Base-by-base conservation (phyloP, 2,329 filamentous ascomycete genomes). In the Monilinia aucupariae region DNA sequence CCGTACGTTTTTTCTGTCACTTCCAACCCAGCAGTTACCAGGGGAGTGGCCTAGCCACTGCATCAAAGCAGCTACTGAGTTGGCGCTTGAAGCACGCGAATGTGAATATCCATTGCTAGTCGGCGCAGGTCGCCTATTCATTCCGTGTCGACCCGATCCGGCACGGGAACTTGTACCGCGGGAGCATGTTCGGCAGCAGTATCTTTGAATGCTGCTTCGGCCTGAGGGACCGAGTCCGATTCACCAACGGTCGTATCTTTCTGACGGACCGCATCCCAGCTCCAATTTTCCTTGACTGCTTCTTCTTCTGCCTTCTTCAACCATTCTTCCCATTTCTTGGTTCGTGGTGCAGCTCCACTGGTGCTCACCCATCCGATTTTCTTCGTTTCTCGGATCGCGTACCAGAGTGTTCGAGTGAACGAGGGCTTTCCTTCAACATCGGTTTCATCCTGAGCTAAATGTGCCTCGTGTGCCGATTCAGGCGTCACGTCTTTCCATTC, bases 371-470 rank as follows among this genome's bases (percentile, higher is more conserved):
- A 87, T 4, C 78, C 78, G 0, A 76, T 81, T 30, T 75, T 74
- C 68, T 77, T 72, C 0, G 83, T 85, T 68, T 82, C 81, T 15
- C 80, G 76, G 53, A 86, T 83, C 2, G 81, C 82, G 66, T 79
- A 83, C 83, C 83, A 86, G 62, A 86, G 72, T 1, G 81, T 84
- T 20, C 80, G 74, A 0, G 83, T 86, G 68, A 80, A 85, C 62
- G 78, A 82, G 9, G 77, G 76, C 15, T 73, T 67, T 12, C 76
- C 76, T 65, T 81, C 80, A 0, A 71, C 69, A 53, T 71, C 70
- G 61, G 79, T 76, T 0, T 53, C 15, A 27, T 75, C 64, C 0
- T 73, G 76, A 7, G 63, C 67, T 3, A 60, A 4, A 61, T 81
- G 65, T 1, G 80, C 78, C 34, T 73, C 50, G 20, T 34, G 45